Evolutionary conservation across 176 grass and related monocot genomes (phyloP), one percentile per base, ranked within the genome.

Genomic region (Zoysia pacifica): DNA sequence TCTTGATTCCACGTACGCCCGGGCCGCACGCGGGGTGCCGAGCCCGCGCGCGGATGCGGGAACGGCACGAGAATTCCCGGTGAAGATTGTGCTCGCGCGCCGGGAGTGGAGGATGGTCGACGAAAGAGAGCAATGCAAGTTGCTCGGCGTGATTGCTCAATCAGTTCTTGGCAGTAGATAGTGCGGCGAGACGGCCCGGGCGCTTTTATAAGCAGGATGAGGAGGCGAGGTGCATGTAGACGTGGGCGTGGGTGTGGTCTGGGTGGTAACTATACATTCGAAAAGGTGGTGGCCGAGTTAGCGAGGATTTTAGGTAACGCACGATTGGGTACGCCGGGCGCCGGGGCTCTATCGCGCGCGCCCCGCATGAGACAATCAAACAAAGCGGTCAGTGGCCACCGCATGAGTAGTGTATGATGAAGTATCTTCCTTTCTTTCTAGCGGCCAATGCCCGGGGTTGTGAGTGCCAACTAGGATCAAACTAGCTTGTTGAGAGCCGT

Each of bases 111-210:
- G 8, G 73, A 11, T 51, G 62, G 12, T 6, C 55, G n/a, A 48
- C n/a, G 3, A 52, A 9, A 37, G 47, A n/a, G 41, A 48, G 35
- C 62, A 79, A 67, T 66, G 76, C 76, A 78, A 53, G 76, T 53
- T 78, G 76, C 47, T 55, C 2, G 1, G 2, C 13, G 19, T n/a
- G 42, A 41, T 44, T 7, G 35, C 16, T 54, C 0, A 13, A 4
- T 36, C n/a, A 42, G 48, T 13, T 55, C 11, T 40, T 12, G 62
- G 62, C 62, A 14, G 11, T 61, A 28, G 74, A 53, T 78, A 79
- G 76, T 79, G 76, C 62, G 35, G 18, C 39, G 62, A 50, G 5
- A 28, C 28, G 28, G 6, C 14, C 39, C 48, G 2, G 9, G 18
- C 1, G 49, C 1, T 44, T 68, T 68, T 79, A 79, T 79, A 68